phyloP scores from a whole-genome alignment of 2,329 filamentous ascomycete species.

The Alternaria gansuensis region DNA sequence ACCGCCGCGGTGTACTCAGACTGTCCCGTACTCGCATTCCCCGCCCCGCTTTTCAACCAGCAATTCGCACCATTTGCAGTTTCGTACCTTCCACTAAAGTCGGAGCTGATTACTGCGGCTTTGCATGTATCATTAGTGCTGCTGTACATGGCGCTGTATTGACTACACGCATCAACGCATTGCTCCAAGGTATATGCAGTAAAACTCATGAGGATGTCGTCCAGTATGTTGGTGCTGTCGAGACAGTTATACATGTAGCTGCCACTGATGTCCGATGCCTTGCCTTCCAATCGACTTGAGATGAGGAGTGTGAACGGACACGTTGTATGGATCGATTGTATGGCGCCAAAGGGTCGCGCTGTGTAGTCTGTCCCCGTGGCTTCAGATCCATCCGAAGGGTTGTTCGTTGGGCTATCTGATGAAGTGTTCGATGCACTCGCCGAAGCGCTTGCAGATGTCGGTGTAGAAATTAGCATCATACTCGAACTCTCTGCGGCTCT shows the following conservation, averaged over 20 bases:
- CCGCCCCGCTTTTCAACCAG: conserved; percentile 4
- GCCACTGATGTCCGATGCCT: conserved; percentile 7
- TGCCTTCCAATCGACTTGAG: conserved; percentile 11
- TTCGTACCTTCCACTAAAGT: conserved; percentile 8
- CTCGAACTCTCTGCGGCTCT: neutral
- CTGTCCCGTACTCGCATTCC: neutral
- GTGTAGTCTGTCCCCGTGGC: neutral
- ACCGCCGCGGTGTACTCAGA: conserved; percentile 12
- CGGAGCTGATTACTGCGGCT: conserved; percentile 6
- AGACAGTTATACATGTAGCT: conserved; percentile 15
- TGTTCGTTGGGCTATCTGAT: neutral
- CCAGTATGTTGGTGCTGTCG: conserved; percentile 14
- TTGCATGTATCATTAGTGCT: conserved; percentile 4
- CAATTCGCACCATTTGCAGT: conserved; percentile 11
- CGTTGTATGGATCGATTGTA: conserved; percentile 13
- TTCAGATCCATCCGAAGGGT: neutral
- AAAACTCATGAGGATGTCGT: conserved; percentile 8
- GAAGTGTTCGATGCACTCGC: neutral
- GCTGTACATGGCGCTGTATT: conserved; percentile 12
- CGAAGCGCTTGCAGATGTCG: neutral
- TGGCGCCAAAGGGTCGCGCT: conserved; percentile 7
- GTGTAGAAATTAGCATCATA: neutral
- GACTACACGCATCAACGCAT: conserved; percentile 18
- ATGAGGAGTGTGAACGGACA: conserved; percentile 9
- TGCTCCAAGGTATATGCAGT: conserved; percentile 17